These are phyloP conservation scores for Lablab purpureus DNA, from an alignment of 306 rosid genomes.

Conservation along the genomic window DNA sequence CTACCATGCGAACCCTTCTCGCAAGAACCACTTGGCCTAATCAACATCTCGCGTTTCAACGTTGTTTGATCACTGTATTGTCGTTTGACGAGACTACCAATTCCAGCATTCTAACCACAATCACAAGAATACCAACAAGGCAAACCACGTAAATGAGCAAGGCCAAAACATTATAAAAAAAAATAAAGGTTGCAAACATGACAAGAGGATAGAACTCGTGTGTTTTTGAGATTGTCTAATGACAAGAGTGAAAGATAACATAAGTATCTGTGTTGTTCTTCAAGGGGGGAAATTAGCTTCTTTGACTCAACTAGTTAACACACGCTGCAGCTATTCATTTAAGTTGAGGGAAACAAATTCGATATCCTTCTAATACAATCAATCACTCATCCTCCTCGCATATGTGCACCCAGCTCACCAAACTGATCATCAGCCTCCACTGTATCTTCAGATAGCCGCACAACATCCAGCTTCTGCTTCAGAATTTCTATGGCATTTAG, in stretches of 20 bases:
- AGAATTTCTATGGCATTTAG: slow-evolving; percentile 93
- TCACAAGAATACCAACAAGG: too few relatives aligned
- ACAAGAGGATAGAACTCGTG: too few relatives aligned
- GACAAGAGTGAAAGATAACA: background rate
- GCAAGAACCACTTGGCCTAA: too few relatives aligned
- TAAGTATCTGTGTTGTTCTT: background rate
- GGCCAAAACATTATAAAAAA: too few relatives aligned
- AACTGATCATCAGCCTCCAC: slow-evolving; percentile 95
- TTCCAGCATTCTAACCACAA: too few relatives aligned
- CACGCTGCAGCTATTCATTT: slow-evolving; percentile 42
- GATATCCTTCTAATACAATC: background rate
- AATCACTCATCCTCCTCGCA: slow-evolving; percentile 89
- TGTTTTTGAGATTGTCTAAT: too few relatives aligned
- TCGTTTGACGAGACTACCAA: too few relatives aligned
- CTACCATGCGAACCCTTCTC: too few relatives aligned
- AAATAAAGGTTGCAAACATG: too few relatives aligned
- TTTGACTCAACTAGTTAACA: slow-evolving; percentile 29
- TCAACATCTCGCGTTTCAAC: too few relatives aligned
- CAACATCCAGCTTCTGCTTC: slow-evolving; percentile 92
- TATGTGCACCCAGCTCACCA: slow-evolving; percentile 96
- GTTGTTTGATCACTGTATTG: too few relatives aligned
- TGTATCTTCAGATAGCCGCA: slow-evolving; percentile 91
- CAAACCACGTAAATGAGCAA: too few relatives aligned
- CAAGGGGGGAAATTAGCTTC: slow-evolving; percentile 39
- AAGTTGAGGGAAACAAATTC: slow-evolving; percentile 41